Evolutionary conservation across 129 eudicot species (phyloP).

Genomic region (Saposhnikovia divaricata): DNA sequence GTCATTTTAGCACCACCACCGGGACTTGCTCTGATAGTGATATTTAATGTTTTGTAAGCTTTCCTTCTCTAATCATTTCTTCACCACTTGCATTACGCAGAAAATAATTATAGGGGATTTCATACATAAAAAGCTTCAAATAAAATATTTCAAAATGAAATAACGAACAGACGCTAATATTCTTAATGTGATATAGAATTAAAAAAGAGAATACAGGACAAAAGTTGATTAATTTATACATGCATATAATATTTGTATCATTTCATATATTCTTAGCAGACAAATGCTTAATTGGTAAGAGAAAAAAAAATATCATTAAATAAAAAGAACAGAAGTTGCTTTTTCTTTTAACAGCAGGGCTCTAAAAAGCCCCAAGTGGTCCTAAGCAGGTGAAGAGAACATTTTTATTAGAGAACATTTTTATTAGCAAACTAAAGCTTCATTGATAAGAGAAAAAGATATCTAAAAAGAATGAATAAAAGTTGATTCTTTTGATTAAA

Average conservation of each 20-base stretch:
- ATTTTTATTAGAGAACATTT: not conserved
- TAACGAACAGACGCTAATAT: not conserved
- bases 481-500: not conserved
- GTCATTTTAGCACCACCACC: no score
- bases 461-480: not conserved
- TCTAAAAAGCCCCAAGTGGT: no score
- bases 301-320: not conserved
- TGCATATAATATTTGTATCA: no score
- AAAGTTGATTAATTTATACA: no score
- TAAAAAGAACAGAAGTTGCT: not conserved
- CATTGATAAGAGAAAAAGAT: not conserved
- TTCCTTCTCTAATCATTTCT: not conserved
- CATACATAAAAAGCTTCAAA: not conserved
- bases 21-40: not conserved
- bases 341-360: not conserved
- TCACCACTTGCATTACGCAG: not conserved
- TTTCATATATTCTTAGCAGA: no score
- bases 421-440: not conserved
- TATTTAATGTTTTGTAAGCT: not conserved
- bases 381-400: not conserved
- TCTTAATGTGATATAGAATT: not conserved
- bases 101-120: not conserved
- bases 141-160: not conserved
- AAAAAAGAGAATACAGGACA: not conserved
- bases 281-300: not conserved